Evolutionary conservation across 305 asterid species (phyloP).

Genomic region (Rubia tinctorum): DNA sequence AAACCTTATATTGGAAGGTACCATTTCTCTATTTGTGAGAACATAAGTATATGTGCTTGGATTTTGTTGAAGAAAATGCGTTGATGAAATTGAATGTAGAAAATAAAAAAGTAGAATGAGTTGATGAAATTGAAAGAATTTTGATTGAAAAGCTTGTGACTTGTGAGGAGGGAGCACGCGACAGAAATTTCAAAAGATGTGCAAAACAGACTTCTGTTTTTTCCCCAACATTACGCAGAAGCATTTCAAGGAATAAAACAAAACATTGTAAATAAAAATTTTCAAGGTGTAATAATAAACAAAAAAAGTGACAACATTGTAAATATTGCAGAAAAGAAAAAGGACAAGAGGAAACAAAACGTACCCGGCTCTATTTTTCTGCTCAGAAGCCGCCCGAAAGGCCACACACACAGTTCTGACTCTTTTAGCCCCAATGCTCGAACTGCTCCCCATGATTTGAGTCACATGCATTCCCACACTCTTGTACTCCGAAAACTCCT

Average conservation of each 20-base stretch:
- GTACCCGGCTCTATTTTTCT: slow-evolving; percentile 58
- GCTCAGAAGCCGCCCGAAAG: slow-evolving; percentile 73
- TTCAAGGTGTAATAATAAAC: too few relatives aligned
- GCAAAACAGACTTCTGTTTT: not conserved
- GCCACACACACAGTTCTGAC: slow-evolving; percentile 69
- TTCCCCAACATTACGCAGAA: too few relatives aligned
- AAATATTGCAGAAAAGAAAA: not conserved
- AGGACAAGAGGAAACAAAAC: not conserved
- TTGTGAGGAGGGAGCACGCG: not conserved
- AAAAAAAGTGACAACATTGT: not conserved
- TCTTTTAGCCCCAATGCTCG: slow-evolving; percentile 90
- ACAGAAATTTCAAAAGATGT: not conserved
- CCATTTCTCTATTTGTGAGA: too few relatives aligned
- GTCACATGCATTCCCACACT: slow-evolving; percentile 78
- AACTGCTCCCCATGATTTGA: slow-evolving; percentile 89
- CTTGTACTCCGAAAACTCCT: slow-evolving; percentile 69
- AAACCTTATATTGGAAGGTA: too few relatives aligned
- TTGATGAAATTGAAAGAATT: too few relatives aligned
- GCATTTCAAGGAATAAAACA: too few relatives aligned
- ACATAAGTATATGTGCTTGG: too few relatives aligned
- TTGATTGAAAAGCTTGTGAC: not conserved
- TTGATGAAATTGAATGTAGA: too few relatives aligned
- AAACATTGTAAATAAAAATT: too few relatives aligned
- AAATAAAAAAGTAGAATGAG: too few relatives aligned
- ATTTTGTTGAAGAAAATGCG: too few relatives aligned